Percentiles rank a stretch among this genome's conserved stretches.
Evolutionary conservation across 192 early-diverging fungal genomes (phyloP).

Genomic region (Rhizoclosmatium sp.): DNA sequence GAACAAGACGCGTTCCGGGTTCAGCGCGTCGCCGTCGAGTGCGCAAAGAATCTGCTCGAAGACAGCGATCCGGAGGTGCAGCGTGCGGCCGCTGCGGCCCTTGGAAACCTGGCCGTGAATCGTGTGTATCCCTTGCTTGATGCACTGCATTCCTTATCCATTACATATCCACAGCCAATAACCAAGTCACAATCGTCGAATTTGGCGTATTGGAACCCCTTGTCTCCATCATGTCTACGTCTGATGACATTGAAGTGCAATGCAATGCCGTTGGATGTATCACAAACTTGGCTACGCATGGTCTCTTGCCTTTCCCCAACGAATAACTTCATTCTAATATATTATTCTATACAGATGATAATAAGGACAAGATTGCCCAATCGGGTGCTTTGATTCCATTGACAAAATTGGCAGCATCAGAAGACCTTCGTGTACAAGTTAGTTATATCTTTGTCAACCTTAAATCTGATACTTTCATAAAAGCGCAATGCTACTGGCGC

Average conservation of each 20-base stretch:
- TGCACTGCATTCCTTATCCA: neutral
- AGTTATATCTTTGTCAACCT: slow-evolving; percentile 3
- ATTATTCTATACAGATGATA: slow-evolving; percentile 66
- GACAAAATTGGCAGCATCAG: slow-evolving; percentile 76
- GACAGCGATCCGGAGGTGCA: slow-evolving; percentile 86
- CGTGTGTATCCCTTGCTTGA: slow-evolving; percentile 53
- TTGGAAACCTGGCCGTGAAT: slow-evolving; percentile 87
- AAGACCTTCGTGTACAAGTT: slow-evolving; percentile 75
- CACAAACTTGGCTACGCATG: slow-evolving; percentile 87
- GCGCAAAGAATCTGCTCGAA: slow-evolving; percentile 70
- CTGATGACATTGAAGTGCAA: slow-evolving; percentile 71
- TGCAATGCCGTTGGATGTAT: slow-evolving; percentile 95
- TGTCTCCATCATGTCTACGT: slow-evolving; percentile 80
- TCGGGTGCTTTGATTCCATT: slow-evolving; percentile 80
- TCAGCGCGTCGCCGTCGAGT: slow-evolving; percentile 1
- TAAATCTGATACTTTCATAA: neutral
- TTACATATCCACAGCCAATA: slow-evolving; percentile 64
- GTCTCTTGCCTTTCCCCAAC: slow-evolving; percentile 39
- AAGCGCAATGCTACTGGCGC: slow-evolving; percentile 87
- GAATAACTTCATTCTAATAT: slow-evolving; percentile 4
- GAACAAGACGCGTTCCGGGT: neutral
- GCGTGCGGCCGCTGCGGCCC: slow-evolving; percentile 82
- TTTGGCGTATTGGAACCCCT: slow-evolving; percentile 85
- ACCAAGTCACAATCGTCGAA: slow-evolving; percentile 86
- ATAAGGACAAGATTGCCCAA: slow-evolving; percentile 88